phyloP scores from a whole-genome alignment of 106 monocot genomes.

The Acorus gramineus region DNA sequence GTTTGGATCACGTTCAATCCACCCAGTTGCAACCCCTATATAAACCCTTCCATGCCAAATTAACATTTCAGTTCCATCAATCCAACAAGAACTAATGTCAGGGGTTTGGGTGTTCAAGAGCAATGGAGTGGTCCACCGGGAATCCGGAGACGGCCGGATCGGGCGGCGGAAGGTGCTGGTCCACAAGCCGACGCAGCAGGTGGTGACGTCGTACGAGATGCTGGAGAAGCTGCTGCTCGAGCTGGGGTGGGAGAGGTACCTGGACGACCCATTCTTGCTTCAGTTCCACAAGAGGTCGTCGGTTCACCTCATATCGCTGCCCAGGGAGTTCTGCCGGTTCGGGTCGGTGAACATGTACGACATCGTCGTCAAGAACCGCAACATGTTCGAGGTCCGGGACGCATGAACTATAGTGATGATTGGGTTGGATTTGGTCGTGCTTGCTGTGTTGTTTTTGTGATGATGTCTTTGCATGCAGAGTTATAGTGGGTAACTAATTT shows the following conservation, averaged over 20 bases:
- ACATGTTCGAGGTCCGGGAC: slow-evolving; percentile 67
- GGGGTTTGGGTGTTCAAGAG: slow-evolving; percentile 15
- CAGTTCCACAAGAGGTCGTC: slow-evolving; percentile 59
- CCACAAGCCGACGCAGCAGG: slow-evolving; percentile 39
- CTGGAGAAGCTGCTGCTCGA: slow-evolving; percentile 33
- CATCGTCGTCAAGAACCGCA: slow-evolving; percentile 65
- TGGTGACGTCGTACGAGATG: slow-evolving; percentile 47
- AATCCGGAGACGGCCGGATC: background rate
- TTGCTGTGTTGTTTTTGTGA: too few relatives aligned
- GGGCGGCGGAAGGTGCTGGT: slow-evolving; percentile 40
- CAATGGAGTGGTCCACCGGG: slow-evolving; percentile 7
- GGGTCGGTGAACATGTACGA: slow-evolving; percentile 66
- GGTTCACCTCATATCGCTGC: slow-evolving; percentile 58
- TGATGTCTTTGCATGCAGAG: too few relatives aligned
- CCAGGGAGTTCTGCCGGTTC: slow-evolving; percentile 41
- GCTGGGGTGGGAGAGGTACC: slow-evolving; percentile 56
- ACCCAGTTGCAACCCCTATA: too few relatives aligned
- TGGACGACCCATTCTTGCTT: slow-evolving; percentile 24
- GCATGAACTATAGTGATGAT: slow-evolving; percentile 7
- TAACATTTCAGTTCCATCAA: too few relatives aligned
- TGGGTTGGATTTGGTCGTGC: too few relatives aligned
- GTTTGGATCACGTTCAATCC: too few relatives aligned
- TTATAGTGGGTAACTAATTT: too few relatives aligned
- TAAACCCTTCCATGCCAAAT: too few relatives aligned
- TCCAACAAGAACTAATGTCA: background rate